phyloP scores from a whole-genome alignment of 23 red algal species.

The Chondrus crispus region DNA sequence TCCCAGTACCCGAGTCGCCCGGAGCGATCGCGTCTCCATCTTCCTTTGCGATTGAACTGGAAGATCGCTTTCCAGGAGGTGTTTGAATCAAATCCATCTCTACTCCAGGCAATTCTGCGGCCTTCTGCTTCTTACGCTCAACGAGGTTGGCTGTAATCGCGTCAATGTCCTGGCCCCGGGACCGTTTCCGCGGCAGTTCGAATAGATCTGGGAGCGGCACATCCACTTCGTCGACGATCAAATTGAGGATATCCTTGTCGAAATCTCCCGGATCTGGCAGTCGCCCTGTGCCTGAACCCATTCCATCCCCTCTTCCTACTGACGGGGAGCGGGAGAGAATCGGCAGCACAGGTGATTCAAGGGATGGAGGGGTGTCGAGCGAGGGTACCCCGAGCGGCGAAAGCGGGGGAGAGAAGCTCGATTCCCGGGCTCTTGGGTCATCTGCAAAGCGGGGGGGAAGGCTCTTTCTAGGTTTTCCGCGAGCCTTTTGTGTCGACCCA shows the following conservation, averaged over 20 bases:
- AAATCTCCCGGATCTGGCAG: background rate
- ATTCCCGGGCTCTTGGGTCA: background rate
- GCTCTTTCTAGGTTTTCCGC: background rate
- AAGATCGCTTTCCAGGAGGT: too few relatives aligned
- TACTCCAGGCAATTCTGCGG: too few relatives aligned
- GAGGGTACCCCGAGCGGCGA: background rate
- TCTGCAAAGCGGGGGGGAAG: background rate
- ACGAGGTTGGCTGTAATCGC: background rate
- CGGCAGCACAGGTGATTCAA: too few relatives aligned
- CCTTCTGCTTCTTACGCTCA: background rate
- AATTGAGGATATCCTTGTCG: background rate
- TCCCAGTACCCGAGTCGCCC: too few relatives aligned
- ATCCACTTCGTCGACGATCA: background rate
- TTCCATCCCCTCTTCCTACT: too few relatives aligned
- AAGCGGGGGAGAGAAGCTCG: background rate
- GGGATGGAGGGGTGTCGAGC: too few relatives aligned
- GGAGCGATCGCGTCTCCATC: too few relatives aligned
- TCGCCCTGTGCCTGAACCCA: too few relatives aligned
- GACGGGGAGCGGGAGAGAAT: background rate
- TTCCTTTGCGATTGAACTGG: too few relatives aligned
- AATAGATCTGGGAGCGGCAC: background rate
- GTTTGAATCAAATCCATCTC: too few relatives aligned
- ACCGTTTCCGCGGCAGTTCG: background rate
- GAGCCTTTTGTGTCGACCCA: too few relatives aligned
- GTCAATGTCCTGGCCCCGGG: background rate